Percentiles rank a stretch among this genome's conserved stretches.
Evolutionary conservation across 805 yeast genomes (phyloP).

Genomic region (Kurtzmaniella cleridarum): DNA sequence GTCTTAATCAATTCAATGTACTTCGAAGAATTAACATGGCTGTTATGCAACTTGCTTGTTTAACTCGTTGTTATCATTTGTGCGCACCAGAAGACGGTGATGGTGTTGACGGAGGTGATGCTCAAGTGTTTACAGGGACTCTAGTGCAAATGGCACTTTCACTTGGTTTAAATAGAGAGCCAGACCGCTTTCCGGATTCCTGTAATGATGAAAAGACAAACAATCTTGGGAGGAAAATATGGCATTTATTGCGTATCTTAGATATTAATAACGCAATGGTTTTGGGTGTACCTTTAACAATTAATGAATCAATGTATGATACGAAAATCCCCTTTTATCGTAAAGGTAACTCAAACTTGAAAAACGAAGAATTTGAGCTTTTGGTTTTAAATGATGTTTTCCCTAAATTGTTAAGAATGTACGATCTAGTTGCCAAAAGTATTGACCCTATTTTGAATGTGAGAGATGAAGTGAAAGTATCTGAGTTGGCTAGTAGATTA

Average conservation of each 20-base stretch:
- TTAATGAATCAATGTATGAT: conserved; percentile 38
- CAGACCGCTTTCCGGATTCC: conserved; percentile 37
- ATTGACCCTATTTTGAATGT: conserved; percentile 12
- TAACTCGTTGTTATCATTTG: conserved; percentile 45
- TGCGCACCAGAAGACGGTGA: conserved; percentile 54
- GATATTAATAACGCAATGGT: conserved; percentile 41
- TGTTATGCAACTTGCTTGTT: conserved; percentile 49
- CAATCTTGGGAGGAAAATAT: conserved; percentile 52
- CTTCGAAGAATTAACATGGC: conserved; percentile 40
- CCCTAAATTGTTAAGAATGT: conserved; percentile 8
- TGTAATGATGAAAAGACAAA: conserved; percentile 17
- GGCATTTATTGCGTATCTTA: conserved; percentile 45
- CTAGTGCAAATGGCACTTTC: conserved; percentile 62
- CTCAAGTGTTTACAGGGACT: conserved; percentile 50
- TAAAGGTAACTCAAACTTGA: conserved; percentile 6
- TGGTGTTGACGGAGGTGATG: conserved; percentile 52
- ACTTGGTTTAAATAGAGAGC: conserved; percentile 66
- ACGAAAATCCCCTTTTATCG: conserved; percentile 39
- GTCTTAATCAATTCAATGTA: conserved; percentile 32
- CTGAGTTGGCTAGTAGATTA: conserved; percentile 10
- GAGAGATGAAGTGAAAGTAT: conserved; percentile 11
- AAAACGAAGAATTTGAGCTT: conserved; percentile 6
- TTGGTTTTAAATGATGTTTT: conserved; percentile 4
- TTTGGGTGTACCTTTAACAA: conserved; percentile 39
- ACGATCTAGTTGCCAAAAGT: conserved; percentile 8